A percentile compares a stretch with the other conserved stretches of the same genome.
Conservation (phyloP, 108 stramenopile species). For the Epipyxis sp. region DNA sequence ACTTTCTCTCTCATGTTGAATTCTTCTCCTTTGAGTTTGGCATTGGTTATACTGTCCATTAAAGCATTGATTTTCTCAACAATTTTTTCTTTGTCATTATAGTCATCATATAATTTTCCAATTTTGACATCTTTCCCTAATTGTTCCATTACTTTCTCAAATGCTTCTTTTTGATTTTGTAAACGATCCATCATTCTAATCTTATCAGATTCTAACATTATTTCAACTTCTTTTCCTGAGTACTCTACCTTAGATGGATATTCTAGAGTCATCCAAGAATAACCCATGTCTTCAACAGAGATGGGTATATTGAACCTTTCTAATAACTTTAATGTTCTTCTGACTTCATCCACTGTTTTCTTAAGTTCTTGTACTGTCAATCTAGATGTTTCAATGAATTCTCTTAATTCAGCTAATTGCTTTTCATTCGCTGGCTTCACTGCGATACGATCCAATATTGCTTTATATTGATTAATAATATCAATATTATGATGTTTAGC, state of each 20-base stretch:
- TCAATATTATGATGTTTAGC: constrained; percentile 40
- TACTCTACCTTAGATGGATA: constrained; percentile 53
- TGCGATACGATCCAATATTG: constrained; percentile 52
- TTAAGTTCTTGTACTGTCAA: constrained; percentile 39
- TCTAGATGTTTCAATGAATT: constrained; percentile 57
- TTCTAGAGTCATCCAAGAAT: constrained; percentile 55
- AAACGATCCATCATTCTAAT: constrained; percentile 61
- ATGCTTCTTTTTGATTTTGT: constrained; percentile 56
- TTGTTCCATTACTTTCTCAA: constrained; percentile 49
- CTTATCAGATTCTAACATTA: constrained; percentile 57
- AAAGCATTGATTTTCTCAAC: constrained; percentile 24
- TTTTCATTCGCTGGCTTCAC: constrained; percentile 58
- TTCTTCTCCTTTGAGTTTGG: constrained; percentile 54
- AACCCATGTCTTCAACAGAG: constrained; percentile 44
- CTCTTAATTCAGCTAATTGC: constrained; percentile 55
- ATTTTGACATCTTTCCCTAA: constrained; percentile 52
- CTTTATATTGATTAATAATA: constrained; percentile 48
- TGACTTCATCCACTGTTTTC: constrained; percentile 35
- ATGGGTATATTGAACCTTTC: constrained; percentile 43
- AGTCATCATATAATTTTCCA: constrained; percentile 45
- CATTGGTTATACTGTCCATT: constrained; percentile 44
- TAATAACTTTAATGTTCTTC: constrained; percentile 35
- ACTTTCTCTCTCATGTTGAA: constrained; percentile 61
- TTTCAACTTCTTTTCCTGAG: constrained; percentile 48
- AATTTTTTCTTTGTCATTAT: constrained; percentile 41